Percentiles rank a stretch among this genome's conserved stretches.
Evolutionary conservation across 2,329 filamentous ascomycete species (phyloP).

Genomic region (Neopestalotiopsis sp.): DNA sequence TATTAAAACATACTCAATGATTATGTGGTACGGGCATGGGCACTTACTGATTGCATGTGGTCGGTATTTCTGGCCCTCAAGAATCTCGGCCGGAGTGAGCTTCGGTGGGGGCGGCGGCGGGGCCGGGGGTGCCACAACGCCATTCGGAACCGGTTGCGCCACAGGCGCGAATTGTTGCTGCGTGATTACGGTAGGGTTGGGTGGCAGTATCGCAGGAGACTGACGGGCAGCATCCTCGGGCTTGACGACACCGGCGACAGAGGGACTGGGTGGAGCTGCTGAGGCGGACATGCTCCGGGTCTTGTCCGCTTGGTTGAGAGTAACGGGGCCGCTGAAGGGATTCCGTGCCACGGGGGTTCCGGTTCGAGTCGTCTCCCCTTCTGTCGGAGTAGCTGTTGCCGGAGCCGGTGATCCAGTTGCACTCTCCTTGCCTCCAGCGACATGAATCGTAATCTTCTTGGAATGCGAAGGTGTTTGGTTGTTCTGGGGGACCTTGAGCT

Average conservation of each 20-base stretch:
- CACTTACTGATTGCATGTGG: conserved; percentile 35
- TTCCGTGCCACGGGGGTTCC: conserved; percentile 31
- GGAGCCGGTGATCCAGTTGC: conserved; percentile 58
- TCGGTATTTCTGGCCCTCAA: conserved; percentile 38
- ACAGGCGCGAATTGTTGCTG: conserved; percentile 33
- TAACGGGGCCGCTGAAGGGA: conserved; percentile 33
- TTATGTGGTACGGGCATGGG: not conserved
- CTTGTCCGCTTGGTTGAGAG: conserved; percentile 42
- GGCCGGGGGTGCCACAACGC: conserved; percentile 24
- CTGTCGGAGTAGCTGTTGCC: conserved; percentile 39
- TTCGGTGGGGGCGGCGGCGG: conserved; percentile 31
- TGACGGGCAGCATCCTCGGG: conserved; percentile 40
- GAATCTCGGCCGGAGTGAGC: conserved; percentile 35
- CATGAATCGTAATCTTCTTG: conserved; percentile 75
- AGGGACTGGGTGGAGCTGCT: conserved; percentile 51
- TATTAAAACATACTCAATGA: conserved; percentile 20
- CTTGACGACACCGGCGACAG: conserved; percentile 39
- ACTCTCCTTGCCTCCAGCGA: conserved; percentile 61
- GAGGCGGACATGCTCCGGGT: conserved; percentile 46
- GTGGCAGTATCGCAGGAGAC: conserved; percentile 37
- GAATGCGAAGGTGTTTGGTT: conserved; percentile 48
- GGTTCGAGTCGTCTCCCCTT: conserved; percentile 38
- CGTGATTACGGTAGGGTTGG: conserved; percentile 31
- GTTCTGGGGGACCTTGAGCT: conserved; percentile 70
- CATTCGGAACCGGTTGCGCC: conserved; percentile 25